Conservation (phyloP, 2,329 filamentous ascomycete genomes). For the Fusarium clavum region DNA sequence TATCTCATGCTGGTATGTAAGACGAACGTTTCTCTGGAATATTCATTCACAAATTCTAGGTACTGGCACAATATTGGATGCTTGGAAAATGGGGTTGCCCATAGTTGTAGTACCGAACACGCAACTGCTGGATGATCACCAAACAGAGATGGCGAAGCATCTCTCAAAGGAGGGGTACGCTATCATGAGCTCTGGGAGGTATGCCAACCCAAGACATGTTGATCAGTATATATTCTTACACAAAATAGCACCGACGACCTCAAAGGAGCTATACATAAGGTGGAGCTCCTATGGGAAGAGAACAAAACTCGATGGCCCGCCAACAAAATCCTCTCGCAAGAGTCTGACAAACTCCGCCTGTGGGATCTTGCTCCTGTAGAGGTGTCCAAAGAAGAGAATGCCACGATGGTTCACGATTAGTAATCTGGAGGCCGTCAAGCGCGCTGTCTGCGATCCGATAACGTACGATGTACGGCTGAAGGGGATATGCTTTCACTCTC, state of each 20-base stretch:
- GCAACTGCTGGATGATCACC: conserved; percentile 87
- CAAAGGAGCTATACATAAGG: conserved; percentile 53
- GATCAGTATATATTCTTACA: conserved; percentile 1
- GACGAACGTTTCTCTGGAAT: neutral
- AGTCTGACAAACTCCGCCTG: conserved; percentile 44
- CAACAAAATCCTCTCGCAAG: conserved; percentile 40
- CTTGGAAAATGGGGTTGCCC: conserved; percentile 76
- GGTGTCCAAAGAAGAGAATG: conserved; percentile 51
- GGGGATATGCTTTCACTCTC: neutral
- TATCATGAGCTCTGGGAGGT: conserved; percentile 76
- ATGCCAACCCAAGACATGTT: conserved; percentile 45
- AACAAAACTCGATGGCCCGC: conserved; percentile 53
- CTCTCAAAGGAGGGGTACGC: conserved; percentile 81
- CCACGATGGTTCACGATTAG: conserved; percentile 56
- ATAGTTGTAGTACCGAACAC: conserved; percentile 93
- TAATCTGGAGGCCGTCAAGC: conserved; percentile 24
- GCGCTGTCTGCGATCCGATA: neutral
- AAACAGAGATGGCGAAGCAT: conserved; percentile 84
- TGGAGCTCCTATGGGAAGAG: conserved; percentile 51
- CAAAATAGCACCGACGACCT: conserved; percentile 48
- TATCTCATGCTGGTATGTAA: conserved; percentile 84
- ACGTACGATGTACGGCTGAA: neutral
- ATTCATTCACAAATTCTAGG: conserved; percentile 62
- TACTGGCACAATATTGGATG: conserved; percentile 89
- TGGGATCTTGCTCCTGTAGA: conserved; percentile 53